Evolutionary conservation across 176 grass and related monocot genomes (phyloP).

Genomic region (Musa acuminata): DNA sequence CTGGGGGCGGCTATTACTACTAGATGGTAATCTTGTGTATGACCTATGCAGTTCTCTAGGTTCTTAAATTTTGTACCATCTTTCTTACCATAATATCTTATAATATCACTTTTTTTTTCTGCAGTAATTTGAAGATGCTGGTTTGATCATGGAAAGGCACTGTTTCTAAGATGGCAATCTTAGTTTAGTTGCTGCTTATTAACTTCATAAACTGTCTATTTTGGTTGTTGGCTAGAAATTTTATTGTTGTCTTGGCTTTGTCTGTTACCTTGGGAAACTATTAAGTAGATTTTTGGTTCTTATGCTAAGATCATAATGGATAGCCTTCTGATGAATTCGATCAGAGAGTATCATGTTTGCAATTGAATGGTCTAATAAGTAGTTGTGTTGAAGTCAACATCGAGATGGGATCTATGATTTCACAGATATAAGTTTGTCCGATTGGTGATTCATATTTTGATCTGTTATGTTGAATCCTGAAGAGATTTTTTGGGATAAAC

Average conservation of each 20-base stretch:
- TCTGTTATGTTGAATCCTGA: background rate
- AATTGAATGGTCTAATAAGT: background rate
- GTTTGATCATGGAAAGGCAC: background rate
- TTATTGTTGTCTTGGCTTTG: background rate
- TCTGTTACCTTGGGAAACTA: background rate
- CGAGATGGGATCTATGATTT: background rate
- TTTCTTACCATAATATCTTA: background rate
- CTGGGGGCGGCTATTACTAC: slow-evolving; percentile 30
- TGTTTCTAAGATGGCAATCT: background rate
- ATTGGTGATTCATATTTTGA: background rate
- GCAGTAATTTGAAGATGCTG: slow-evolving; percentile 7
- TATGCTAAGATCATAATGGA: background rate
- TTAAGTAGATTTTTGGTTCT: background rate
- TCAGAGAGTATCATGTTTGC: background rate
- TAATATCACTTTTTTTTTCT: background rate
- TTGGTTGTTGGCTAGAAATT: background rate
- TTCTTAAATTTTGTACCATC: background rate
- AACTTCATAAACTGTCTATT: background rate
- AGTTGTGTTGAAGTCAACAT: slow-evolving; percentile 5
- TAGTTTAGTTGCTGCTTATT: background rate
- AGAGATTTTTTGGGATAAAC: no score
- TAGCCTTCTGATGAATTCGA: background rate
- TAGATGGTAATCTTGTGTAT: slow-evolving; percentile 18
- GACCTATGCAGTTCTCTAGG: background rate
- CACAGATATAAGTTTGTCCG: background rate